These are phyloP conservation scores for Fusarium anguioides DNA, from an alignment of 2,329 filamentous ascomycete genomes.

Conservation along the genomic window DNA sequence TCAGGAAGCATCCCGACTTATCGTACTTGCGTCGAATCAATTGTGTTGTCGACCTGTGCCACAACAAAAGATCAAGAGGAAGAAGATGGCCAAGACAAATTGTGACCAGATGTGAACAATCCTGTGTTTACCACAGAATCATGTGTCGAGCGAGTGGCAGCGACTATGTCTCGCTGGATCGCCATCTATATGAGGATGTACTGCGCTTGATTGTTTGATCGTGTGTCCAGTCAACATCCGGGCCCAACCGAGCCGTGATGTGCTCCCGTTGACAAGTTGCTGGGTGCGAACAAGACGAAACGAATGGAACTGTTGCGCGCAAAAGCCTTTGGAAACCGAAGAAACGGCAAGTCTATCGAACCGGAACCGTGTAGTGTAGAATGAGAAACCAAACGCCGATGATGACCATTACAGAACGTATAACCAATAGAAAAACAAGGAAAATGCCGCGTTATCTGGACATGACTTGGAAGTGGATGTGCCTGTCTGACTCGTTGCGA, in stretches of 20 bases:
- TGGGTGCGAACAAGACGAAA: not conserved
- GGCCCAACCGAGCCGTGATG: not conserved
- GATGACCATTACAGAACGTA: conserved; percentile 51
- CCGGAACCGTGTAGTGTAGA: conserved; percentile 41
- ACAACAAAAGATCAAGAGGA: conserved; percentile 6
- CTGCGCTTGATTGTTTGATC: conserved; percentile 7
- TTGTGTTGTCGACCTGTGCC: conserved; percentile 1
- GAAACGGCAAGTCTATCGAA: conserved; percentile 45
- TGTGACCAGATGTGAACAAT: conserved; percentile 12
- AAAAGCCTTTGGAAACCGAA: conserved; percentile 29
- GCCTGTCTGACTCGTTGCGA: not conserved
- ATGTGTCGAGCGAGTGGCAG: conserved; percentile 25
- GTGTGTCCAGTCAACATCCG: not conserved
- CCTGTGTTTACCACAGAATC: conserved; percentile 31
- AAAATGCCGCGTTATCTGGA: conserved; percentile 19
- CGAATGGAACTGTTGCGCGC: not conserved
- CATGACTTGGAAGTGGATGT: not conserved
- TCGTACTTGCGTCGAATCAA: not conserved
- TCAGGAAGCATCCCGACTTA: conserved; percentile 2
- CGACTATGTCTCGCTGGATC: conserved; percentile 2
- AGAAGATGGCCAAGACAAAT: conserved; percentile 15
- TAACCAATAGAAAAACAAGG: conserved; percentile 42
- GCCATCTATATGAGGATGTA: conserved; percentile 22
- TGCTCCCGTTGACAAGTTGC: not conserved
- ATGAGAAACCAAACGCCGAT: conserved; percentile 46